Evolutionary conservation across 208 protist species (phyloP), one percentile per base, ranked within the genome.

Genomic region (Trypanosoma brucei): DNA sequence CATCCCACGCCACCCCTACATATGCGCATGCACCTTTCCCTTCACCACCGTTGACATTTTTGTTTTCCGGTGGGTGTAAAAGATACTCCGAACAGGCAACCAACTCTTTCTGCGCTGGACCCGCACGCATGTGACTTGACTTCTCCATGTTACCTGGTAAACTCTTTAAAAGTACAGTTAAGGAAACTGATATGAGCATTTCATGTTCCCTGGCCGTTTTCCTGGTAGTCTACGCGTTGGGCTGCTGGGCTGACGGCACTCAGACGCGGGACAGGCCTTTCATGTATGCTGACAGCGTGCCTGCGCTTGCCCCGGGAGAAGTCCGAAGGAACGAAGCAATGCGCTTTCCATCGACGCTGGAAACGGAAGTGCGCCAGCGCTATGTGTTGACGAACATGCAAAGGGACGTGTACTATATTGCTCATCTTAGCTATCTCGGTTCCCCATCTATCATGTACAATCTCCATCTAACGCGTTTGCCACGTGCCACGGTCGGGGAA

Each of bases 371-470:
- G 13, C 55, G 51, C 22, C 65, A 50, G 30, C 65, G 48, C 36
- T 70, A 70, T 38, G 34, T 63, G n/a, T 11, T 70, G 36, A n/a
- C 33, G 3, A 57, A 57, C 22, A 6, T 70, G 22, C 11, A 57
- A n/a, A 42, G 8, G 45, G 56, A 39, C 7, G 2, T 9, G 7
- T 37, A 48, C 14, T 63, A 70, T 30, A 22, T 59, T 31, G 31
- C 63, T 30, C 65, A 58, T 13, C 44, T 70, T 30, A 62, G 54
- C 1, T 51, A 59, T 57, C 37, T 70, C 14, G 65, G 65, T 35
- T 70, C 65, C 54, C 65, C 65, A 2, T 70, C 65, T 2, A 70
- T 70, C 11, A 22, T 59, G 2, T 70, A 70, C 44, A 56, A 14
- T 4, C 46, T 70, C 14, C 51, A 63, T 38, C 30, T 70, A 22